Base-by-base conservation (phyloP, 2,329 filamentous ascomycete species). In the Pestalotiopsis sp. region DNA sequence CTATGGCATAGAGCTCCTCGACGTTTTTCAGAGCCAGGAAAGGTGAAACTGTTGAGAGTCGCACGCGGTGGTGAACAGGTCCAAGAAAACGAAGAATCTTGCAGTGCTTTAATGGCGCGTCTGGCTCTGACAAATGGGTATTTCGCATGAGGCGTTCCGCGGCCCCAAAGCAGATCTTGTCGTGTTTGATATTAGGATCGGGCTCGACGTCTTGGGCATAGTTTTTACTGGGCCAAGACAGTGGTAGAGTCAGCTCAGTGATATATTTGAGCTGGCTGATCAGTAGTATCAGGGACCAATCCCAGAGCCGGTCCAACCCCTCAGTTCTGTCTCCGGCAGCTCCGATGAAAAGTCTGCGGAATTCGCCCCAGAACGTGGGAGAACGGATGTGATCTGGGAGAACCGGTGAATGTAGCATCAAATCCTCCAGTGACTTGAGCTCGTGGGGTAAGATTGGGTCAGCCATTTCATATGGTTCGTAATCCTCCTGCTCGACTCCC, bases 211-310 rank as follows among this genome's bases (percentile, higher is more conserved):
- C 9, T 6, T 24, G 13, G 10, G 13, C 20, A 30, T 24, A 2
- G 30, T n/a, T 13, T 26, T 5, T 35, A 35, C 30, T 35, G 57
- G 22, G 24, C 59, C 63, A 39, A 14, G 13, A 14, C 9, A 14
- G 6, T 26, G 68, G 66, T 24, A 69, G 52, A 5, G 64, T 68
- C 35, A 69, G 38, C 7, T 52, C 55, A 13, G 14, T 64, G 20
- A 60, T 35, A 48, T 69, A 68, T 38, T 59, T 66, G 30, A 69
- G 55, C 17, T 67, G 58, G 7, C 56, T 66, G 14, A 69, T 66
- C 17, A 68, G 66, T 9, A 69, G 67, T 60, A 68, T 9, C 7
- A 62, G 55, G 9, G 65, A 44, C 20, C 65, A 68, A 17, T 65
- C 17, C 40, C 57, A 39, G n/a, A 58, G 58, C 7, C 17, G n/a